Evolutionary conservation across 768 basidiomycete species (phyloP).

Genomic region (Hericium erinaceus): DNA sequence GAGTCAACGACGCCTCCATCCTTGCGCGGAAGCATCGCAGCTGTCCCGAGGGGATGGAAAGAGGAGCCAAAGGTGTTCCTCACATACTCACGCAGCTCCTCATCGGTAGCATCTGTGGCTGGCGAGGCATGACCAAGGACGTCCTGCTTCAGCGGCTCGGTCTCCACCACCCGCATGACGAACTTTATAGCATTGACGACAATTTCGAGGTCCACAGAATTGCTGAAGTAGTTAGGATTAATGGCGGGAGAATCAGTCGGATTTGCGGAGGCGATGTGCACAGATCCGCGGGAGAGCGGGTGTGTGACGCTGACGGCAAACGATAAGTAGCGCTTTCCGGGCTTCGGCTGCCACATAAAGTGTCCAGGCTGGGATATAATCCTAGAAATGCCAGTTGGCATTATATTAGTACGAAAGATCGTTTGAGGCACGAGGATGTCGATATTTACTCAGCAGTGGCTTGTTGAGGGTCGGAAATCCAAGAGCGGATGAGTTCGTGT

Average conservation of each 20-base stretch:
- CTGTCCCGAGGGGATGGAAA: neutral
- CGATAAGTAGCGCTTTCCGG: conserved; percentile 26
- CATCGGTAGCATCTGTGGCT: neutral
- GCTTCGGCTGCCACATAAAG: conserved; percentile 21
- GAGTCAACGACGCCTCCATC: neutral
- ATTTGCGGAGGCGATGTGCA: conserved; percentile 33
- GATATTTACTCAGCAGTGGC: too few species aligned
- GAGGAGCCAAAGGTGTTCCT: neutral
- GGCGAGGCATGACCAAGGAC: too few species aligned
- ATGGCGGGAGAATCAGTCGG: conserved; percentile 35
- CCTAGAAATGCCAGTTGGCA: neutral
- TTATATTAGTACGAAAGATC: too few species aligned
- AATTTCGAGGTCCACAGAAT: neutral
- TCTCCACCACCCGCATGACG: neutral
- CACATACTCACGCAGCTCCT: neutral
- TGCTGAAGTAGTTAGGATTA: conserved; percentile 33
- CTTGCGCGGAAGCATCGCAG: neutral
- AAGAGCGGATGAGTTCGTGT: neutral
- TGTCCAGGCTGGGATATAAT: conserved; percentile 15
- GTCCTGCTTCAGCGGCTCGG: neutral
- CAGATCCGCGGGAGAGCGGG: conserved; percentile 38
- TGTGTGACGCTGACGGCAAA: conserved; percentile 29
- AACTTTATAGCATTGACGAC: neutral
- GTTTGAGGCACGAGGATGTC: too few species aligned
- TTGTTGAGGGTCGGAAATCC: neutral